phyloP scores from a whole-genome alignment of 768 basidiomycete genomes.

The Neoboletus magnificus region DNA sequence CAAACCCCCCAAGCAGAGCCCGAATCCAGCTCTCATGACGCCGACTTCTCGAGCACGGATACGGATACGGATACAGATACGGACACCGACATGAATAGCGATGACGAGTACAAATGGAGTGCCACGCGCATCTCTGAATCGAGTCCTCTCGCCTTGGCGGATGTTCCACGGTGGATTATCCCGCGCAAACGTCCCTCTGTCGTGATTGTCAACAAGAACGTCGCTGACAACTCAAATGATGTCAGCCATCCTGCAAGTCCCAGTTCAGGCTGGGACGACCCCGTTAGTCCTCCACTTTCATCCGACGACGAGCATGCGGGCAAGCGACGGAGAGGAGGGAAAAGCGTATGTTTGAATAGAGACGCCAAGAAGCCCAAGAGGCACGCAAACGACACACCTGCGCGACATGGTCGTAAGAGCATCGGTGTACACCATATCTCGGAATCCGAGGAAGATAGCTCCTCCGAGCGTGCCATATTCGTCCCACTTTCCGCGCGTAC shows the following conservation, averaged over 20 bases:
- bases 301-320: conserved; percentile 4
- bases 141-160: conserved; percentile 3
- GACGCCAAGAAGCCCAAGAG: conserved; percentile 14
- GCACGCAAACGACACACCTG: conserved; percentile 9
- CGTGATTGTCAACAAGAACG: background rate
- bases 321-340: conserved; percentile 19
- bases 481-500: background rate
- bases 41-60: conserved; percentile 8
- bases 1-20: background rate
- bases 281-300: background rate
- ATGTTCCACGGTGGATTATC: conserved; percentile 16
- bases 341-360: background rate
- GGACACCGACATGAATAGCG: conserved; percentile 14
- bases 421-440: background rate
- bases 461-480: background rate
- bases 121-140: conserved; percentile 1
- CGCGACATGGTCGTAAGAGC: conserved; percentile 1
- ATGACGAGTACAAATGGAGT: conserved; percentile 15
- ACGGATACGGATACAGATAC: conserved; percentile 14
- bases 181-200: conserved; percentile 23
- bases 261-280: background rate
- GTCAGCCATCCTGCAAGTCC: background rate
- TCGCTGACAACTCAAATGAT: background rate
- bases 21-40: conserved; percentile 6
- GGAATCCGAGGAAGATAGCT: background rate